Conservation (phyloP, 805 yeast species). For the Candida piceae region DNA sequence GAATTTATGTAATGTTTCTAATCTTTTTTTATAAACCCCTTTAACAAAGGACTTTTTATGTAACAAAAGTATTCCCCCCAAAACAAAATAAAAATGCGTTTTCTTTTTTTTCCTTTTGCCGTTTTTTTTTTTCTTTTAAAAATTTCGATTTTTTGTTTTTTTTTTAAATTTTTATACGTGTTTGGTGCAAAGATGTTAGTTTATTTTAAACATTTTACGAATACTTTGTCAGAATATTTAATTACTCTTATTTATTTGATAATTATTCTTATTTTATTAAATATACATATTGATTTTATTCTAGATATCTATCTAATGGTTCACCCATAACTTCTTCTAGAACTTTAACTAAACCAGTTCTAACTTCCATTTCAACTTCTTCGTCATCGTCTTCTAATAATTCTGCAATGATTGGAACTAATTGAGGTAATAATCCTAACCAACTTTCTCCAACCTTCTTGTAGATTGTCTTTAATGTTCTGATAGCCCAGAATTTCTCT, state of each 20-base stretch:
- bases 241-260: neutral
- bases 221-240: too few relatives aligned
- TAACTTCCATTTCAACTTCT: conserved; percentile 83
- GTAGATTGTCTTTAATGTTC: conserved; percentile 74
- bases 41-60: too few relatives aligned
- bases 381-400: conserved; percentile 94
- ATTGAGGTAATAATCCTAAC: conserved; percentile 85
- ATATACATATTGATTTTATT: conserved; percentile 20
- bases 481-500: conserved; percentile 77
- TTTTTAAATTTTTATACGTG: too few relatives aligned
- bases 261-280: neutral
- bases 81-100: too few relatives aligned
- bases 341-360: conserved; percentile 84
- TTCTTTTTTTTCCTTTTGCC: too few relatives aligned
- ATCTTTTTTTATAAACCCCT: too few relatives aligned
- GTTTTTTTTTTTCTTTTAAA: too few relatives aligned
- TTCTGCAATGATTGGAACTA: conserved; percentile 95
- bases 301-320: conserved; percentile 79
- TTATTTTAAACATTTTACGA: too few relatives aligned
- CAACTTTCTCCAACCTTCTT: conserved; percentile 93
- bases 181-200: too few relatives aligned
- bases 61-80: too few relatives aligned
- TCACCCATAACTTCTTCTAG: conserved; percentile 93
- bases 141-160: too few relatives aligned
- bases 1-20: too few relatives aligned